phyloP scores from a whole-genome alignment of 1,284 basidiomycete species.

The Athelia psychrophila region DNA sequence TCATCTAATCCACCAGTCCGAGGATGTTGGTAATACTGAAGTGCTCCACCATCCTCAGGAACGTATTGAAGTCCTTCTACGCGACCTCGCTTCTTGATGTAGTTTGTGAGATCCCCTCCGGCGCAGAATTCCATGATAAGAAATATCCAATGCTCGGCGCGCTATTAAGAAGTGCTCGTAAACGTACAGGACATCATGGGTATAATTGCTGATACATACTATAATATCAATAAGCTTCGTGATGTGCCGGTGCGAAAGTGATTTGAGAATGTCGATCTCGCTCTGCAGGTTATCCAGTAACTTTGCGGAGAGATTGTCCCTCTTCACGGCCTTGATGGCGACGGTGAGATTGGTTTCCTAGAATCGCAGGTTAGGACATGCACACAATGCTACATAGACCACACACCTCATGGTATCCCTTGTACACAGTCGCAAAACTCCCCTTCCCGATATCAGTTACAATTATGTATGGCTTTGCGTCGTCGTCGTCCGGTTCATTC shows the following conservation, averaged over 20 bases:
- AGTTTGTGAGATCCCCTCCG: constrained; percentile 93
- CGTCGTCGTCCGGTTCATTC: constrained; percentile 50
- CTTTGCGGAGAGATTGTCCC: constrained; percentile 87
- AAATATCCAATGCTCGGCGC: constrained; percentile 92
- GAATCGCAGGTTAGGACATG: constrained; percentile 4
- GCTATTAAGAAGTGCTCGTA: constrained; percentile 41
- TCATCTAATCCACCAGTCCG: constrained; percentile 88
- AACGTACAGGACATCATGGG: constrained; percentile 2
- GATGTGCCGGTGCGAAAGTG: constrained; percentile 90
- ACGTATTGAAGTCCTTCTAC: constrained; percentile 83
- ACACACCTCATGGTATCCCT: constrained; percentile 84
- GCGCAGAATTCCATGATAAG: constrained; percentile 98
- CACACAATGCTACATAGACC: background rate
- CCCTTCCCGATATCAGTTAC: constrained; percentile 79
- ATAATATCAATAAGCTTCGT: constrained; percentile 93
- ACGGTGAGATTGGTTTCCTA: constrained; percentile 78
- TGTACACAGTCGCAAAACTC: constrained; percentile 95
- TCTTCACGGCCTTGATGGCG: constrained; percentile 95
- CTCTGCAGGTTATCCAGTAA: constrained; percentile 96
- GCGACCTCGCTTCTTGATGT: constrained; percentile 92
- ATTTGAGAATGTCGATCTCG: constrained; percentile 97
- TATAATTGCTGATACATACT: constrained; percentile 36
- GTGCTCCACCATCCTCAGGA: constrained; percentile 62
- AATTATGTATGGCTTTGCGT: constrained; percentile 71
- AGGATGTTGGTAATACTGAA: constrained; percentile 89